These are phyloP conservation scores for Dillenia suffruticosa DNA, from an alignment of 164 flowering plant genomes.

Conservation along the genomic window DNA sequence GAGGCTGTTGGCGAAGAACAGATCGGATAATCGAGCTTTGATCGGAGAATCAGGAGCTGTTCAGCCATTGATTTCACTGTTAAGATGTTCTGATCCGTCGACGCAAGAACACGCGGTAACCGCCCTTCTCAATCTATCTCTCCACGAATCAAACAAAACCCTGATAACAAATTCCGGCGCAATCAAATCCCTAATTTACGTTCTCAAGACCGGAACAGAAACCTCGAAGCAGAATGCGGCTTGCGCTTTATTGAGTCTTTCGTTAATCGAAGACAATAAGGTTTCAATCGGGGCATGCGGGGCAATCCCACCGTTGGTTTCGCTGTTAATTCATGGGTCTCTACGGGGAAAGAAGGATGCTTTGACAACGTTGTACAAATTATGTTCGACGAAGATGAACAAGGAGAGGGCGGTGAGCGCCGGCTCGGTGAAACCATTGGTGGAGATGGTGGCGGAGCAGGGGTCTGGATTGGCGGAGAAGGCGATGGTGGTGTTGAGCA, in stretches of 20 bases:
- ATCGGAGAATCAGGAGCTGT: conserved; percentile 90
- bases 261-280: conserved; percentile 80
- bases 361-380: conserved; percentile 85
- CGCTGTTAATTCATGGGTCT: conserved; percentile 60
- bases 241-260: conserved; percentile 72
- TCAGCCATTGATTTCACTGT: conserved; percentile 65
- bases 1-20: conserved; percentile 80
- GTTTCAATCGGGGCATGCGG: conserved; percentile 87
- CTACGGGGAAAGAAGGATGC: conserved; percentile 91
- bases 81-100: conserved; percentile 69
- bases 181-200: conserved; percentile 74
- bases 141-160: conserved; percentile 55
- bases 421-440: conserved; percentile 82
- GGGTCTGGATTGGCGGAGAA: conserved; percentile 85
- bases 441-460: conserved; percentile 63
- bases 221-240: conserved; percentile 94
- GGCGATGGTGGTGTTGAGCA: conserved; percentile 91
- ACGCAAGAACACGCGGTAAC: conserved; percentile 93
- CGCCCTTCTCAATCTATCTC: conserved; percentile 81
- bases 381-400: conserved; percentile 61
- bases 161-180: conserved; percentile 57
- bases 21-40: conserved; percentile 75
- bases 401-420: conserved; percentile 90
- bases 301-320: conserved; percentile 88
- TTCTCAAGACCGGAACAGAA: conserved; percentile 86